Conservation (phyloP, 257 asterid species). For the Jasminum sambac region DNA sequence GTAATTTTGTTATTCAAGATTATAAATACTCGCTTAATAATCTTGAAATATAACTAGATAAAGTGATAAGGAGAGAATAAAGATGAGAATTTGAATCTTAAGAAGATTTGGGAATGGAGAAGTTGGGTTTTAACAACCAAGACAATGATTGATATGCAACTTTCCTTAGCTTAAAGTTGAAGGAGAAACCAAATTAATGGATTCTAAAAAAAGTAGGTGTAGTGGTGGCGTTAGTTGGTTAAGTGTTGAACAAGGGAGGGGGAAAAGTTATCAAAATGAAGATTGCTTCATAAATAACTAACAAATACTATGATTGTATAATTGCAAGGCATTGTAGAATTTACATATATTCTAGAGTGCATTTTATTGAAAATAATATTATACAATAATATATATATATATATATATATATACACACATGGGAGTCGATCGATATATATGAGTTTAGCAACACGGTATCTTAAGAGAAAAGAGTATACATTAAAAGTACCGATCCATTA, state of each 20-base stretch:
- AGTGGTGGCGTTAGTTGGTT: constrained; percentile 55
- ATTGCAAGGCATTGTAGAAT: neutral
- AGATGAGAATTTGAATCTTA: constrained; percentile 16
- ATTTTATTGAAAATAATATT: no score
- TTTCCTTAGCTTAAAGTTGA: constrained; percentile 57
- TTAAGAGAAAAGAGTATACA: no score
- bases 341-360: no score
- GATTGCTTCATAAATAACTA: constrained; percentile 46
- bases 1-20: constrained; percentile 4
- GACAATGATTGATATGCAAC: constrained; percentile 43
- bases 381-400: no score
- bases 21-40: constrained; percentile 14
- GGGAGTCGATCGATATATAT: no score
- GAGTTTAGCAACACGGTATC: no score
- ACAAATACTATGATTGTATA: constrained; percentile 32
- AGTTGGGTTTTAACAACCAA: constrained; percentile 32
- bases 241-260: constrained; percentile 51
- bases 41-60: neutral
- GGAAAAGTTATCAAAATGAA: constrained; percentile 12
- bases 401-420: no score
- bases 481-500: no score
- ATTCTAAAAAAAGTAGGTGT: constrained; percentile 46
- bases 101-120: constrained; percentile 18
- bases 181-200: constrained; percentile 35
- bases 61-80: neutral